These are phyloP conservation scores for Kwoniella sp. DNA, from an alignment of 768 basidiomycete genomes.

Conservation along the genomic window DNA sequence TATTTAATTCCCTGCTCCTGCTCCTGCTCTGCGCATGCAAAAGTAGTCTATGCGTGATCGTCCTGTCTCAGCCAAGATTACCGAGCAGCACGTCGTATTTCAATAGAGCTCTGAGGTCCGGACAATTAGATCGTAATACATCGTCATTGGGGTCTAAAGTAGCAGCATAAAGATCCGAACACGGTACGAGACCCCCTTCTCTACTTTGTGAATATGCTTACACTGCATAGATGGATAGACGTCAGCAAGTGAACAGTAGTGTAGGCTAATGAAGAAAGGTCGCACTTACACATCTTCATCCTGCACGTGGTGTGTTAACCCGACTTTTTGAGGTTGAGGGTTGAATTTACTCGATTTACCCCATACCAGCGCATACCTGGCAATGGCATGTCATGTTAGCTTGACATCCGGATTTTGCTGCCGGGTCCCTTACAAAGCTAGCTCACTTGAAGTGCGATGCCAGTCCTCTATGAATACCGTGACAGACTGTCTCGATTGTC, in stretches of 20 bases:
- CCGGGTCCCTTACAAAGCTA: no score
- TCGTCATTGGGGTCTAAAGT: neutral
- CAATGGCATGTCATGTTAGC: neutral
- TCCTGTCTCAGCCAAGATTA: no score
- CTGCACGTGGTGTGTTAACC: slow-evolving; percentile 73
- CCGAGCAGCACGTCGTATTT: no score
- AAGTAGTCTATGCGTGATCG: neutral
- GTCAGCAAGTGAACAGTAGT: neutral
- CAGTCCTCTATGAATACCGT: slow-evolving; percentile 86
- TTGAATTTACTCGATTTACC: slow-evolving; percentile 92
- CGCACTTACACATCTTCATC: slow-evolving; percentile 57
- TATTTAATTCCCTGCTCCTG: neutral
- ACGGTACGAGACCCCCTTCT: neutral
- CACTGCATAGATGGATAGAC: slow-evolving; percentile 27
- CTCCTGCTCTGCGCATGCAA: neutral
- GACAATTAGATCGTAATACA: neutral
- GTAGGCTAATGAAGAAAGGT: neutral
- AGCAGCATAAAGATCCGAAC: neutral
- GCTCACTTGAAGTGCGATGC: slow-evolving; percentile 76
- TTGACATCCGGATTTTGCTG: no score
- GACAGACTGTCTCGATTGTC: slow-evolving; percentile 91
- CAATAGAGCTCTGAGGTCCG: no score
- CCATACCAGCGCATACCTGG: slow-evolving; percentile 84
- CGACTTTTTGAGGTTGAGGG: slow-evolving; percentile 90
- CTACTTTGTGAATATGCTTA: slow-evolving; percentile 56